Percentiles rank a stretch among this genome's conserved stretches.
phyloP scores from a whole-genome alignment of 2,329 filamentous ascomycete genomes.

The Botrytis hyacinthi region DNA sequence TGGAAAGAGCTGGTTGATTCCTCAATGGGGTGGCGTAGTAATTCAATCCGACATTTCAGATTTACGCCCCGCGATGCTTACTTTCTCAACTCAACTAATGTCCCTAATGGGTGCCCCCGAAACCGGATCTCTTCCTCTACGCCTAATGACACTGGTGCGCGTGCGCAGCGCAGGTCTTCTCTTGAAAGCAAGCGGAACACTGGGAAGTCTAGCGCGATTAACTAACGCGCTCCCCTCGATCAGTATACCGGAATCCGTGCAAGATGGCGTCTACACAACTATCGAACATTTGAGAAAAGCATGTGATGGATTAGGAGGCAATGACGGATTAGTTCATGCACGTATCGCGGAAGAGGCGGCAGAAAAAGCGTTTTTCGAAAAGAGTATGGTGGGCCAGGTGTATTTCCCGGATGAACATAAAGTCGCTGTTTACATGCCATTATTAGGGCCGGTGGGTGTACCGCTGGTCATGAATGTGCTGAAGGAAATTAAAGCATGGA shows the following conservation, averaged over 20 bases:
- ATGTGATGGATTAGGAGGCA: constrained; percentile 66
- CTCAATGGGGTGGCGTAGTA: constrained; percentile 85
- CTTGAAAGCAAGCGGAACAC: constrained; percentile 84
- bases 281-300: constrained; percentile 74
- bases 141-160: constrained; percentile 80
- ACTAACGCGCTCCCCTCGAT: constrained; percentile 83
- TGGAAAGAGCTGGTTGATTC: constrained; percentile 79
- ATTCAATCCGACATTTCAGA: constrained; percentile 59
- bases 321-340: constrained; percentile 73
- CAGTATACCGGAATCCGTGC: constrained; percentile 83
- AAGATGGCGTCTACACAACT: constrained; percentile 77
- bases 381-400: constrained; percentile 97
- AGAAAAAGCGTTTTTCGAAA: constrained; percentile 95
- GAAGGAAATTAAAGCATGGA: constrained; percentile 67
- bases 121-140: constrained; percentile 78
- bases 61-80: constrained; percentile 78
- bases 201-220: constrained; percentile 87
- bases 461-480: constrained; percentile 80
- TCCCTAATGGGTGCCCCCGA: constrained; percentile 83
- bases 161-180: constrained; percentile 82
- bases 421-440: constrained; percentile 88
- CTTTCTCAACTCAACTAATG: constrained; percentile 86
- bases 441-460: constrained; percentile 87
- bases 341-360: constrained; percentile 83
- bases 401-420: constrained; percentile 99